Percentiles rank a stretch among this genome's conserved stretches.
These are phyloP conservation scores for Rugonectria rugulosa DNA, from an alignment of 2,329 filamentous ascomycete species.

Conservation along the genomic window DNA sequence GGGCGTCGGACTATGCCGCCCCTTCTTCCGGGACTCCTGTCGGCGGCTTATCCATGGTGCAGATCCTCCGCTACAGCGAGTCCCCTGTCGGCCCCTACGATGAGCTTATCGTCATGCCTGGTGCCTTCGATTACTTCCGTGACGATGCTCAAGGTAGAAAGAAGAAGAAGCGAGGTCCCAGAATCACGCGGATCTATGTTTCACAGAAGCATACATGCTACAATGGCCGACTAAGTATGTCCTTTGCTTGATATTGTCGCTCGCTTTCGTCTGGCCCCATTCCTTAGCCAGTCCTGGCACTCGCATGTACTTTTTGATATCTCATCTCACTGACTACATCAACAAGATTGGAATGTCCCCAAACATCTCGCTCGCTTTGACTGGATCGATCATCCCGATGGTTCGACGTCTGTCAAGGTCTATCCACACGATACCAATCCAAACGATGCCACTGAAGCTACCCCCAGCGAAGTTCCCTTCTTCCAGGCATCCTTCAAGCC, in stretches of 20 bases:
- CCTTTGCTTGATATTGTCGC: neutral
- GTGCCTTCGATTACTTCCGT: slow-evolving; percentile 52
- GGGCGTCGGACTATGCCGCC: slow-evolving; percentile 47
- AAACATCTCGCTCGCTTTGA: slow-evolving; percentile 62
- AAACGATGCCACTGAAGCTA: slow-evolving; percentile 41
- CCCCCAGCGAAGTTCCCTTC: slow-evolving; percentile 47
- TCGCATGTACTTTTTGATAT: neutral
- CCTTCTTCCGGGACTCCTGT: slow-evolving; percentile 43
- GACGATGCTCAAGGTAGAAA: slow-evolving; percentile 44
- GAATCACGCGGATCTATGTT: slow-evolving; percentile 63
- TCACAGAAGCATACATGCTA: slow-evolving; percentile 60
- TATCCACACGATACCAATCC: slow-evolving; percentile 51
- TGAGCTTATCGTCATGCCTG: slow-evolving; percentile 58
- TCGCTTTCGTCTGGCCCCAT: neutral
- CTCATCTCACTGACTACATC: slow-evolving; percentile 7
- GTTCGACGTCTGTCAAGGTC: slow-evolving; percentile 51
- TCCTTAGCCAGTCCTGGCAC: neutral
- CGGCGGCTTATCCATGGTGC: slow-evolving; percentile 57
- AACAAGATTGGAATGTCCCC: slow-evolving; percentile 64
- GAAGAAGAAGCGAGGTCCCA: slow-evolving; percentile 43
- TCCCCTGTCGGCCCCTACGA: slow-evolving; percentile 63
- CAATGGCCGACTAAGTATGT: slow-evolving; percentile 59
- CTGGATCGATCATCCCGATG: slow-evolving; percentile 49
- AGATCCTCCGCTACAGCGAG: slow-evolving; percentile 59
- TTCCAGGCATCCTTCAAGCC: slow-evolving; percentile 56